Conservation (phyloP, 495 filamentous ascomycete species). For the Penicillium roqueforti region DNA sequence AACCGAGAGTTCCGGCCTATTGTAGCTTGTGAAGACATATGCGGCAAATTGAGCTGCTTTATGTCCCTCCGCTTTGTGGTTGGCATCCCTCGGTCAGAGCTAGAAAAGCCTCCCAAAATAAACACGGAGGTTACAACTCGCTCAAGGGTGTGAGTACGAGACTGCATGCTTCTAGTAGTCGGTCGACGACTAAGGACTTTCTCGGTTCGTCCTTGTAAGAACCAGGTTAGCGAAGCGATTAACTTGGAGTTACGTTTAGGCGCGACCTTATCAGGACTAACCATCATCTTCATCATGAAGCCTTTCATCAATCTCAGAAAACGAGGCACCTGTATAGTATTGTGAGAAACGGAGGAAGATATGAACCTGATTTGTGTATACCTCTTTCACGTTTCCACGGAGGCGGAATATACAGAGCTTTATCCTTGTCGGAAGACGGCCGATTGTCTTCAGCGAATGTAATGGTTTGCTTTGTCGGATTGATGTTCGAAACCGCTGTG, state of each 20-base stretch:
- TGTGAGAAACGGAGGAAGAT: conserved; percentile 1
- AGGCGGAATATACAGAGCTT: conserved; percentile 33
- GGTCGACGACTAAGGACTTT: background rate
- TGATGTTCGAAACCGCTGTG: background rate
- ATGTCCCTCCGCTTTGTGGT: background rate
- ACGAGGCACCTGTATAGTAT: conserved; percentile 12
- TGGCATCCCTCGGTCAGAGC: background rate
- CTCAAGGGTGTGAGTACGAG: conserved; percentile 7
- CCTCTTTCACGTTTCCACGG: conserved; percentile 34
- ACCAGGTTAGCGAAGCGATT: background rate
- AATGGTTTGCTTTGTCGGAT: conserved; percentile 3
- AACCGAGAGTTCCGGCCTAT: conserved; percentile 77
- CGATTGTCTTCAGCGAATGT: background rate
- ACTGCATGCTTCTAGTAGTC: conserved; percentile 9
- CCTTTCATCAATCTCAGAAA: conserved; percentile 18
- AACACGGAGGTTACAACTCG: conserved; percentile 1
- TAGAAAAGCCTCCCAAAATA: background rate
- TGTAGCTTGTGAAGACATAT: conserved; percentile 46
- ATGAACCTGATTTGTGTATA: conserved; percentile 3
- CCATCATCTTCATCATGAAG: conserved; percentile 10
- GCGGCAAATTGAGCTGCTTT: conserved; percentile 22
- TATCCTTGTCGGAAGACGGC: background rate
- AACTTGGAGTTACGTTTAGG: background rate
- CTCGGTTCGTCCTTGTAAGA: conserved; percentile 2
- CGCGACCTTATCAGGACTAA: background rate